A percentile compares a stretch with the other conserved stretches of the same genome.
Conservation (phyloP, 176 grass and related monocot species). For the Rhynchospora tenuis region DNA sequence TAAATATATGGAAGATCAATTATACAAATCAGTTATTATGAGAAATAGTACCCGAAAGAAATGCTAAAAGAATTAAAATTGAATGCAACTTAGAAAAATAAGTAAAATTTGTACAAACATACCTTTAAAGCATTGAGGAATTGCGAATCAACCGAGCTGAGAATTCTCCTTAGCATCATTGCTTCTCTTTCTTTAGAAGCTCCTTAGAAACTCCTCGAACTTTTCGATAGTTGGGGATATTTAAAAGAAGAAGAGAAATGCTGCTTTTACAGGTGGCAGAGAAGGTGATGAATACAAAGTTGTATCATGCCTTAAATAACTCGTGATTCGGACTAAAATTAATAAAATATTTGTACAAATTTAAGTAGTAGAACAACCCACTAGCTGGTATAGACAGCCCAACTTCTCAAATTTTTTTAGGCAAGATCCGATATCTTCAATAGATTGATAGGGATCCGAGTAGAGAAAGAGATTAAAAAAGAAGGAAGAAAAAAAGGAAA, state of each 20-base stretch:
- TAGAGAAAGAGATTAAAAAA: not conserved
- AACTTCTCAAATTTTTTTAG: not conserved
- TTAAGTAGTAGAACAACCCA: not conserved
- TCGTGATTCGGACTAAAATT: not conserved
- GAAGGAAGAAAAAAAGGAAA: not conserved
- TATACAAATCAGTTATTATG: not conserved
- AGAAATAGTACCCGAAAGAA: not conserved
- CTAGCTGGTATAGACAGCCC: not conserved
- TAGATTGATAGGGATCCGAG: not conserved
- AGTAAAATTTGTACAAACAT: not conserved
- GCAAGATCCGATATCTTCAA: not conserved
- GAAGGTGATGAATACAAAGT: not conserved
- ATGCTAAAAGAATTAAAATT: not conserved
- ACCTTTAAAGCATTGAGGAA: constrained; percentile 8
- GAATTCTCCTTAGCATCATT: constrained; percentile 8
- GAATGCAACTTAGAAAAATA: not conserved
- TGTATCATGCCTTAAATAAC: not conserved
- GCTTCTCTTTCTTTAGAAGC: not conserved
- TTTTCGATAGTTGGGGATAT: not conserved
- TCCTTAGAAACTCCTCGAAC: not conserved
- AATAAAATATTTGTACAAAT: not conserved
- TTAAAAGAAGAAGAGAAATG: constrained; percentile 16
- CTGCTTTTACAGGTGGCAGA: not conserved
- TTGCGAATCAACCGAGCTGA: not conserved
- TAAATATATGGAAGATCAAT: not conserved